Base-by-base conservation (phyloP, 225 moss, liverwort and hornwort genomes). In the Asterella californica region DNA sequence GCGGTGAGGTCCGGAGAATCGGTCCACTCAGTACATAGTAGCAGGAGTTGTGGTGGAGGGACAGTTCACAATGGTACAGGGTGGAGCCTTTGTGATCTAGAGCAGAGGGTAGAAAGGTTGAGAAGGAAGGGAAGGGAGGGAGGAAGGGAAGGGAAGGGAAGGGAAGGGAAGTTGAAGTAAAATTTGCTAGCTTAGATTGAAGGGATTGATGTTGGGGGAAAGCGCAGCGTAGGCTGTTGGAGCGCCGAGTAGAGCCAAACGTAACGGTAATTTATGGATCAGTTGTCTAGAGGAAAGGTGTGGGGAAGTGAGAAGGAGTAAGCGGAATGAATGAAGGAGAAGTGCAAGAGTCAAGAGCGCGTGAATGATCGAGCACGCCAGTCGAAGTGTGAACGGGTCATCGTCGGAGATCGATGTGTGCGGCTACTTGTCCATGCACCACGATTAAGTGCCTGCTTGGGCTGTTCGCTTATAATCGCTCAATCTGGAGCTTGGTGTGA, bases 251-350 rank as follows among this genome's bases (percentile, higher is more conserved):
- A 46, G 38, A 76, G 75, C 75, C 75, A 76, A 74, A 75, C 4
- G 21, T 76, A 76, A 76, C 75, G 75, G 75, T 59, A 76, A 76
- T 67, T 34, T 76, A 59, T 53, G 74, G 53, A 74, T 17, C 25
- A 34, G 59, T 33, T 45, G 15, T 70, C 5, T 17, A 38, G 55
- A 0, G 24, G 38, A 30, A 22, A 19, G 70, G 6, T 9, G 15
- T 38, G 70, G 8, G 32, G 8, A 42, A 70, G 34, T 7, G 14
- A 33, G 32, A 1, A 34, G 21, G 36, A 18, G 75, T 5, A 32
- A 75, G 9, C 7, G 34, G 17, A n/a, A 22, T 33, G 75, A 38
- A 25, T 21, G 33, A 10, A 6, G 55, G n/a, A 1, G 42, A 42
- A 7, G 42, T 42, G 18, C n/a, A n/a, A n/a, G 57, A 57, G 75